Conservation (phyloP, 129 eudicot species). For the Deinandra increscens region DNA sequence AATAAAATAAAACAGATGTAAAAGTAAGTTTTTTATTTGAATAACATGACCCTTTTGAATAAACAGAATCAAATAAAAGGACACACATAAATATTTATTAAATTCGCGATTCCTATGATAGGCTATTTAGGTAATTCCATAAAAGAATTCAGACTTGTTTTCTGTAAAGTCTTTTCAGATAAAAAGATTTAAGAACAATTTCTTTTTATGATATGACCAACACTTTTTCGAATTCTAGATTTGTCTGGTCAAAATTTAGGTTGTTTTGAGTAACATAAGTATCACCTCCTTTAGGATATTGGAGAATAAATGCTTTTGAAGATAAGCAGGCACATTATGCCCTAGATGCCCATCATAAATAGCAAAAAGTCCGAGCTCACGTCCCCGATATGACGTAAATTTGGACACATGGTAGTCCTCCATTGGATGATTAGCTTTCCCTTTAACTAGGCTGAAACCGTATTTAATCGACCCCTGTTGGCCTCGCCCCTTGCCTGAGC, state of each 20-base stretch:
- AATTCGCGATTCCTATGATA: not conserved
- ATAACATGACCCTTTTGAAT: not conserved
- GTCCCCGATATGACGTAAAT: conserved; percentile 52
- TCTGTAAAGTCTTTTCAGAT: not conserved
- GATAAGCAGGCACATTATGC: conserved; percentile 70
- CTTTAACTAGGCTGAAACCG: conserved; percentile 70
- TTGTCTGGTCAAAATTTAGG: conserved; percentile 4
- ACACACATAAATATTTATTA: not conserved
- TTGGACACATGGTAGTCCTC: conserved; percentile 89
- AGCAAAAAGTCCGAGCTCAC: conserved; percentile 78
- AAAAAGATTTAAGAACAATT: not conserved
- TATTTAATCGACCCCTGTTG: conserved; percentile 51
- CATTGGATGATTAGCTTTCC: conserved; percentile 93
- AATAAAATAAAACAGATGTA: not conserved
- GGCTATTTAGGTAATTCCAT: not conserved
- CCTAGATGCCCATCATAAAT: conserved; percentile 89
- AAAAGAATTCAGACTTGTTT: not conserved
- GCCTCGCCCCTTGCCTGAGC: conserved; percentile 80
- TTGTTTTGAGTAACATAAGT: conserved; percentile 9
- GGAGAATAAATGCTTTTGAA: conserved; percentile 69
- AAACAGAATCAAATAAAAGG: not conserved
- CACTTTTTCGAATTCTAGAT: not conserved
- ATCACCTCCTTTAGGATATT: conserved; percentile 79
- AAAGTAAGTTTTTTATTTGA: not conserved
- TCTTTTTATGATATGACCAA: not conserved